Conservation (phyloP, 2,329 filamentous ascomycete genomes). For the Xylariaceae sp. region DNA sequence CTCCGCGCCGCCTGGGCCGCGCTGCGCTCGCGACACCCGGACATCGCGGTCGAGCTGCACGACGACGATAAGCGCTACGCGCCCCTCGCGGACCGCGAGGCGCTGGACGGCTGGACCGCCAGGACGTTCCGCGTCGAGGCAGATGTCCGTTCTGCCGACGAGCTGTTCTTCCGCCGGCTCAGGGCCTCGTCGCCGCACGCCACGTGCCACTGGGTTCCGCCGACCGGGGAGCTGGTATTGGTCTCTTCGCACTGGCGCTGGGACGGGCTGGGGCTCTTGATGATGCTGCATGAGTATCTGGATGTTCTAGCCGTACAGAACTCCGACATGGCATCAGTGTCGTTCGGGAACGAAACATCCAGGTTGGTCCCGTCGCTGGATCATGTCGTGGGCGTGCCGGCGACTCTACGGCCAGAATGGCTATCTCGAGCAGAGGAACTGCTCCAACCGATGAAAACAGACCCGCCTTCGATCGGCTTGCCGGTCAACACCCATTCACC, state of each 20-base stretch:
- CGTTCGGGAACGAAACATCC: neutral
- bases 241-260: conserved; percentile 7
- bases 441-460: neutral
- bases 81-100: conserved; percentile 1
- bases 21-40: conserved; percentile 6
- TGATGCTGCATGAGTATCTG: conserved; percentile 7
- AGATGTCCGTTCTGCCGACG: neutral
- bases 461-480: neutral
- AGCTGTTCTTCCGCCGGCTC: neutral
- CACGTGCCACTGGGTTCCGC: conserved; percentile 8
- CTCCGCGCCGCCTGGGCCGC: conserved; percentile 5
- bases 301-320: neutral
- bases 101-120: neutral
- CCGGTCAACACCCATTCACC: neutral
- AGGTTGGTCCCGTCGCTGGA: neutral
- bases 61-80: conserved; percentile 7
- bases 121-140: conserved; percentile 4
- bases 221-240: conserved; percentile 3
- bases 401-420: neutral
- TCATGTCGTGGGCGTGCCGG: neutral
- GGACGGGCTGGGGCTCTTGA: conserved; percentile 7
- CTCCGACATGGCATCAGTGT: neutral
- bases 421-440: neutral
- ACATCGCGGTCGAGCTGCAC: conserved; percentile 5
- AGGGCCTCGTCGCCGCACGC: conserved; percentile 4